A percentile compares a stretch with the other conserved stretches of the same genome.
Conservation (phyloP, 306 rosid species). For the Casuarina glauca region DNA sequence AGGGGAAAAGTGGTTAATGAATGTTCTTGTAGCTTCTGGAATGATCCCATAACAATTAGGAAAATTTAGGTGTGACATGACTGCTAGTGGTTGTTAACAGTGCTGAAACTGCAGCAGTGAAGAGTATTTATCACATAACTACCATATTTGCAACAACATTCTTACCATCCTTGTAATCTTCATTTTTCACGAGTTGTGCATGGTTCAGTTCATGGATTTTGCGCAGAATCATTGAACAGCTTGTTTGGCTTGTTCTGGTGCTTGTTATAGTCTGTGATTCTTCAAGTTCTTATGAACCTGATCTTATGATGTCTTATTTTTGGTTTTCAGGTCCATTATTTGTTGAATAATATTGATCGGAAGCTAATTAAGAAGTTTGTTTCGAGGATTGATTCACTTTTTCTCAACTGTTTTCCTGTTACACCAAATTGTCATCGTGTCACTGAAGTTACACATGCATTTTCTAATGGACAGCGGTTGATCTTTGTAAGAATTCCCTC, state of each 20-base stretch:
- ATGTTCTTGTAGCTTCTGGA: not conserved
- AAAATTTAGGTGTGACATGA: not conserved
- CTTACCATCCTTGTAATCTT: not conserved
- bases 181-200: not conserved
- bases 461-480: constrained; percentile 59
- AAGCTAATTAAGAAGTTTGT: constrained; percentile 57
- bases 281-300: constrained; percentile 14
- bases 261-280: constrained; percentile 7
- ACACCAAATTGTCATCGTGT: constrained; percentile 89
- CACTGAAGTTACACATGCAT: constrained; percentile 61
- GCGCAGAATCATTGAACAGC: not conserved
- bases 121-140: too few relatives aligned
- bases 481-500: constrained; percentile 57
- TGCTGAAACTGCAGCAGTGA: too few relatives aligned
- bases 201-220: not conserved
- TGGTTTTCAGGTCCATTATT: constrained; percentile 61
- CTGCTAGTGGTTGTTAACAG: too few relatives aligned
- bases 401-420: constrained; percentile 63
- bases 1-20: not conserved
- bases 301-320: constrained; percentile 15
- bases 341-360: constrained; percentile 68
- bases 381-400: constrained; percentile 48
- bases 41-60: not conserved
- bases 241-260: not conserved
- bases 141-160: not conserved